phyloP scores from a whole-genome alignment of 1,284 basidiomycete species.

The Ceratobasidium sp. region DNA sequence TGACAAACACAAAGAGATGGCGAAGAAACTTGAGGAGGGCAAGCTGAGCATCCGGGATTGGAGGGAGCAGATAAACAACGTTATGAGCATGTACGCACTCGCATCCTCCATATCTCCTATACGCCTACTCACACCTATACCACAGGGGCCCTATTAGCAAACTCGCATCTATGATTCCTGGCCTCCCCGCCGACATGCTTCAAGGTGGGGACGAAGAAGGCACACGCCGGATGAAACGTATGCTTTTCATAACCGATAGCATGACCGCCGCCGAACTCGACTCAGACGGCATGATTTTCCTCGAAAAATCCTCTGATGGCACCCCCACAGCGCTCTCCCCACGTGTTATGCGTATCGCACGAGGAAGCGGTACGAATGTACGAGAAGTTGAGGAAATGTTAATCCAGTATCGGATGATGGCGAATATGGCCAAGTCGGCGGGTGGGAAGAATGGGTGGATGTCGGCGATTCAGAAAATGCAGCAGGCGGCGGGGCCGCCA shows the following conservation, averaged over 20 bases:
- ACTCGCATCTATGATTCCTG: conserved; percentile 99
- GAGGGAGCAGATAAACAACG: conserved; percentile 96
- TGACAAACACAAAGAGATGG: conserved; percentile 97
- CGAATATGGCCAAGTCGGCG: conserved; percentile 95
- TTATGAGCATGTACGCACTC: conserved; percentile 92
- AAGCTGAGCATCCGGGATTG: conserved; percentile 97
- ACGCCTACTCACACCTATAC: neutral
- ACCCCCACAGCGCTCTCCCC: conserved; percentile 80
- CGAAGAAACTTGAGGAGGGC: conserved; percentile 97
- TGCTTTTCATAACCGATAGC: conserved; percentile 99
- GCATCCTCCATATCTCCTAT: neutral
- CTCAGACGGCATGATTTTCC: conserved; percentile 92
- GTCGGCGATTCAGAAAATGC: conserved; percentile 90
- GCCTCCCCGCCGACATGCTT: conserved; percentile 89
- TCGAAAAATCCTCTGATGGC: conserved; percentile 83
- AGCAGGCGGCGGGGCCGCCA: conserved; percentile 83
- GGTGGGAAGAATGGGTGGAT: conserved; percentile 97
- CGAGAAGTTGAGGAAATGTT: conserved; percentile 96
- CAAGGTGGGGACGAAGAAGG: conserved; percentile 93
- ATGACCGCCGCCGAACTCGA: conserved; percentile 96
- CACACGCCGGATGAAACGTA: conserved; percentile 90
- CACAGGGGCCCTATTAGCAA: conserved; percentile 94
- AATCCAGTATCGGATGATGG: conserved; percentile 97
- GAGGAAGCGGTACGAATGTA: conserved; percentile 95
- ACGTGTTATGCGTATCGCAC: conserved; percentile 87